phyloP scores from a whole-genome alignment of 768 basidiomycete genomes.

The Calocybe gangraenosa region DNA sequence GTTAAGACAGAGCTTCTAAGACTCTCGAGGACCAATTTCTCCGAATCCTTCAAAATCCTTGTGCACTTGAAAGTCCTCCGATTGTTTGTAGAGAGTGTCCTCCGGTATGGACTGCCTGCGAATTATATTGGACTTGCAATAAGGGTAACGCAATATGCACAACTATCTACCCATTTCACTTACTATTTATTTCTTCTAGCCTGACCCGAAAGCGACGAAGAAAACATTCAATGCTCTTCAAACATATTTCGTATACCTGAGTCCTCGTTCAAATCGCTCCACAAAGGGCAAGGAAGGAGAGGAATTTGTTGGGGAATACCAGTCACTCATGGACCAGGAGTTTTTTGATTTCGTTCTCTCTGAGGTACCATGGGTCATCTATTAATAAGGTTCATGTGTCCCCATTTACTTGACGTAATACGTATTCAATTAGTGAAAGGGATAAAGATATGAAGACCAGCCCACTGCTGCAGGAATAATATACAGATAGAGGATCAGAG shows the following conservation, averaged over 20 bases:
- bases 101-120: slow-evolving; percentile 93
- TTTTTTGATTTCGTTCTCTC: slow-evolving; percentile 93
- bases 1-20: slow-evolving; percentile 84
- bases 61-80: slow-evolving; percentile 91
- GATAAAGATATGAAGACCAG: slow-evolving; percentile 62
- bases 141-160: slow-evolving; percentile 50
- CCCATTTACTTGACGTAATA: slow-evolving; percentile 26
- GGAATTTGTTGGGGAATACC: slow-evolving; percentile 88
- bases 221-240: slow-evolving; percentile 73
- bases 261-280: slow-evolving; percentile 57
- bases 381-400: slow-evolving; percentile 32
- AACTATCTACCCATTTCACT: not conserved
- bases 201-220: slow-evolving; percentile 81
- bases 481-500: slow-evolving; percentile 40
- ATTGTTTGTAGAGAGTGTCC: slow-evolving; percentile 90
- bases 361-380: slow-evolving; percentile 88
- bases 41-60: slow-evolving; percentile 91
- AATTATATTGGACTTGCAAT: slow-evolving; percentile 80
- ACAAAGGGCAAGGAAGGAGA: slow-evolving; percentile 42
- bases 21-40: slow-evolving; percentile 91
- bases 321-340: slow-evolving; percentile 91
- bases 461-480: slow-evolving; percentile 48
- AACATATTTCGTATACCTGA: slow-evolving; percentile 76
- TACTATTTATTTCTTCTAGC: slow-evolving; percentile 38
- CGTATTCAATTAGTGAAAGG: slow-evolving; percentile 47